Evolutionary conservation across 2,329 filamentous ascomycete genomes (phyloP).

Genomic region (Fusarium staphyleae): DNA sequence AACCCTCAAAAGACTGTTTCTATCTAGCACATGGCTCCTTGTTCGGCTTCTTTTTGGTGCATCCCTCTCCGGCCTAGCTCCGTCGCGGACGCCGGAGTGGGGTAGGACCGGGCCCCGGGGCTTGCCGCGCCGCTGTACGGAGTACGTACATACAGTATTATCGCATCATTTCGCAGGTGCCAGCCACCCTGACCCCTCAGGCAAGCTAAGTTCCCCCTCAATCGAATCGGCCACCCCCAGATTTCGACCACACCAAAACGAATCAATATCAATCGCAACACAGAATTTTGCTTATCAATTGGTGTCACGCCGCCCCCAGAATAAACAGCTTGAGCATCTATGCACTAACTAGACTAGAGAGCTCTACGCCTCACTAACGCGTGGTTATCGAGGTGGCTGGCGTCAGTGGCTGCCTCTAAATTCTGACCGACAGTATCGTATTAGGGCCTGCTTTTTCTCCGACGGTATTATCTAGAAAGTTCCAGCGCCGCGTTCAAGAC

Average conservation of each 20-base stretch:
- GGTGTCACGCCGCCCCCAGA: constrained; percentile 5
- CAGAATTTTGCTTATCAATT: constrained; percentile 34
- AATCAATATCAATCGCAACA: constrained; percentile 25
- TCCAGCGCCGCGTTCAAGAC: constrained; percentile 31
- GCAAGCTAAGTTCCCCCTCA: too few species aligned
- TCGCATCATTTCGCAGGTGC: constrained; percentile 19
- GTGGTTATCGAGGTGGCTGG: neutral
- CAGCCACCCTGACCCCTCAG: constrained; percentile 9
- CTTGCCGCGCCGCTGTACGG: neutral
- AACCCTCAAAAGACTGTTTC: too few species aligned
- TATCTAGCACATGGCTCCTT: too few species aligned
- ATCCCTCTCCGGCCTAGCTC: neutral
- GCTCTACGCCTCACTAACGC: constrained; percentile 30
- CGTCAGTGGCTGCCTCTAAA: constrained; percentile 33
- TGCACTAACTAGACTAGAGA: too few species aligned
- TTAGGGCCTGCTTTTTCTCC: constrained; percentile 8
- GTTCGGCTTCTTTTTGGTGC: too few species aligned
- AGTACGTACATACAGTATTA: too few species aligned
- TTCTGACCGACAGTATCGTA: constrained; percentile 19
- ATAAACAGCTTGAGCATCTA: constrained; percentile 12
- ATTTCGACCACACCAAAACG: constrained; percentile 11
- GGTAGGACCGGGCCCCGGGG: constrained; percentile 11
- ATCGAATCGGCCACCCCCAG: constrained; percentile 9
- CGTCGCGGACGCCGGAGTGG: constrained; percentile 17
- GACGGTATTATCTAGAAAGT: constrained; percentile 28